A percentile compares a stretch with the other conserved stretches of the same genome.
These are phyloP conservation scores for Penicillium sp. DNA, from an alignment of 2,329 filamentous ascomycete genomes.

Conservation along the genomic window DNA sequence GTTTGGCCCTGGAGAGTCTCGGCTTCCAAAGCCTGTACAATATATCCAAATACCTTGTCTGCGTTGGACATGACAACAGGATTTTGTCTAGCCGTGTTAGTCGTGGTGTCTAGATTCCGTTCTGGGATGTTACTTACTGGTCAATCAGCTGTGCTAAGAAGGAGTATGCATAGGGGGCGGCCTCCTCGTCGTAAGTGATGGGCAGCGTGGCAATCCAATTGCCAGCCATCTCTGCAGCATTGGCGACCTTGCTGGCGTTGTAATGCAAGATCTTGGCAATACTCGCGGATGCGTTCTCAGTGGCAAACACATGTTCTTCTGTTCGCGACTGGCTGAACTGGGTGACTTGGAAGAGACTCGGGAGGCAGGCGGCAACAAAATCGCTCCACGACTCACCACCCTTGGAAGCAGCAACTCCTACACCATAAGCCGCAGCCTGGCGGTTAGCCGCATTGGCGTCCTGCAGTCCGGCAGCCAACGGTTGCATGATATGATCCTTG, in stretches of 20 bases:
- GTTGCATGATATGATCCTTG: constrained; percentile 81
- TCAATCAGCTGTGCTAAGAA: constrained; percentile 92
- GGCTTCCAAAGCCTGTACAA: constrained; percentile 86
- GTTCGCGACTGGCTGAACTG: constrained; percentile 79
- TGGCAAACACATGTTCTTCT: constrained; percentile 95
- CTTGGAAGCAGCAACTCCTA: constrained; percentile 92
- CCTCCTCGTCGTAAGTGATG: constrained; percentile 94
- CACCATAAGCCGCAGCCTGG: constrained; percentile 94
- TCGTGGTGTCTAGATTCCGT: background rate
- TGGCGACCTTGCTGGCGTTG: constrained; percentile 76
- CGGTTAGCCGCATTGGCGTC: constrained; percentile 88
- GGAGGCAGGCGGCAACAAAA: constrained; percentile 80
- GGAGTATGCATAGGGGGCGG: constrained; percentile 91
- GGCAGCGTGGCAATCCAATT: constrained; percentile 92
- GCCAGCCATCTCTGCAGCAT: constrained; percentile 75
- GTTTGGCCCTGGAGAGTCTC: constrained; percentile 88
- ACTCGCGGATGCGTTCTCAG: constrained; percentile 94
- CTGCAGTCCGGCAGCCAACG: constrained; percentile 82
- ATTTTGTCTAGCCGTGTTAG: constrained; percentile 69
- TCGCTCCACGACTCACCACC: constrained; percentile 86
- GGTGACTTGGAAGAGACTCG: constrained; percentile 82
- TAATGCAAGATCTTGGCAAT: constrained; percentile 97
- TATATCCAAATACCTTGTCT: constrained; percentile 79
- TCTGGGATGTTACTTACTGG: constrained; percentile 67
- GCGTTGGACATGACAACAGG: constrained; percentile 78